Base-by-base conservation (phyloP, 768 basidiomycete species). In the Hydnomerulius pinastri region DNA sequence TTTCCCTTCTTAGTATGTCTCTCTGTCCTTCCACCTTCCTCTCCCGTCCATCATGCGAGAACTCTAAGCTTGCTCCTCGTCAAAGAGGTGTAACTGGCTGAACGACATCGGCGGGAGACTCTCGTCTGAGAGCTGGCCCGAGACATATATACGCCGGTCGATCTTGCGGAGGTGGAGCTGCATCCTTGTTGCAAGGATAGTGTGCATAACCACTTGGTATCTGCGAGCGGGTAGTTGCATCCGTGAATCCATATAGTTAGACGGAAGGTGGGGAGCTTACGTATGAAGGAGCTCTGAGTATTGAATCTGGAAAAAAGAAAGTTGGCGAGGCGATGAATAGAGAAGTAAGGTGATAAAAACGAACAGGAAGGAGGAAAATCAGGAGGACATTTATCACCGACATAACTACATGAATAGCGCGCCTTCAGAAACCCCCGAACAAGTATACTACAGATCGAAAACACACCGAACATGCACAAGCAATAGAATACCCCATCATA, bases 151-250 rank as follows among this genome's bases (percentile, higher is more conserved):
- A 15, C 5, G 2, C 7, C 39, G 28, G 30, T 39, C 48, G 6
- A 41, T 6, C 27, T 30, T 49, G 37, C 37, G 39, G 17, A 49
- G 39, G 29, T 39, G 28, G 6, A 49, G 27, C 6, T 49, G 39
- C 48, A 49, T 49, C 21, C 48, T 25, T 3, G 37, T 28, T 11
- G 39, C 48, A 7, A 49, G 38, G 1, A 49, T 42, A 0, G 48
- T 49, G 20, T 49, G 48, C 48, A 49, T 42, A 5, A 39, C 39
- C 27, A 29, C 29, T 33, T 49, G 48, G 38, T 36, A 47, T 10
- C 46, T 47, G 35, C 3, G 29, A 17, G 25, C 23, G 13, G 17
- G n/a, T 8, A 9, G 6, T n/a, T n/a, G n/a, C n/a, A n/a, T n/a
- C n/a, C n/a, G n/a, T n/a, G n/a, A n/a, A n/a, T n/a, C n/a, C n/a